These are phyloP conservation scores for Euryodendron excelsum DNA, from an alignment of 148 eudicot species.

Conservation along the genomic window DNA sequence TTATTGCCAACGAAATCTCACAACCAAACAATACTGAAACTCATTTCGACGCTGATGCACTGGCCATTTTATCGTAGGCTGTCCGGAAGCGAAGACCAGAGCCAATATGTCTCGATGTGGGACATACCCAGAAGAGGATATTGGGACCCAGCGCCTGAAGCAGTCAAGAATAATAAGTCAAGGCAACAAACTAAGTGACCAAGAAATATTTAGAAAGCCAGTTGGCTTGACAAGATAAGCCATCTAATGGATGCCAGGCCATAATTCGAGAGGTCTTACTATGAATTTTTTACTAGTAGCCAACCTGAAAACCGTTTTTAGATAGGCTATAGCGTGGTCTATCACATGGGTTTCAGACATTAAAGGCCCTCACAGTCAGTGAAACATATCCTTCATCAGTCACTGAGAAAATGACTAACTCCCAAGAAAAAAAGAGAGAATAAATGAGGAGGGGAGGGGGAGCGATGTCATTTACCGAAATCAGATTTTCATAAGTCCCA, in stretches of 20 bases:
- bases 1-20: not conserved
- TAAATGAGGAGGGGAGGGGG: not conserved
- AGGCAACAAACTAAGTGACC: not conserved
- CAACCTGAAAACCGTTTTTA: not conserved
- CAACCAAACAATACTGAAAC: constrained; percentile 7
- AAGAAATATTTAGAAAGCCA: not conserved
- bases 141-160: constrained; percentile 84
- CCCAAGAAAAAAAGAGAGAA: constrained; percentile 12
- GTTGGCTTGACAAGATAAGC: not conserved
- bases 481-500: constrained; percentile 76
- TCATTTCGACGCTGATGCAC: constrained; percentile 25
- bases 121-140: constrained; percentile 66
- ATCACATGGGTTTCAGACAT: not conserved
- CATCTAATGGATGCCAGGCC: not conserved
- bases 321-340: not conserved
- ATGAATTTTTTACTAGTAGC: not conserved
- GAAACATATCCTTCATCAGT: not conserved
- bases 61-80: constrained; percentile 42
- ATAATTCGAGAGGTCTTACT: not conserved
- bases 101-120: constrained; percentile 60
- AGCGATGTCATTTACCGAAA: constrained; percentile 42
- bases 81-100: constrained; percentile 77
- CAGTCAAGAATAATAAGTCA: constrained; percentile 9
- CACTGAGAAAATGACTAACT: not conserved
- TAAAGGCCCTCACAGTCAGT: not conserved